Evolutionary conservation across 495 filamentous ascomycete genomes (phyloP).

Genomic region (Annulohypoxylon moriforme): DNA sequence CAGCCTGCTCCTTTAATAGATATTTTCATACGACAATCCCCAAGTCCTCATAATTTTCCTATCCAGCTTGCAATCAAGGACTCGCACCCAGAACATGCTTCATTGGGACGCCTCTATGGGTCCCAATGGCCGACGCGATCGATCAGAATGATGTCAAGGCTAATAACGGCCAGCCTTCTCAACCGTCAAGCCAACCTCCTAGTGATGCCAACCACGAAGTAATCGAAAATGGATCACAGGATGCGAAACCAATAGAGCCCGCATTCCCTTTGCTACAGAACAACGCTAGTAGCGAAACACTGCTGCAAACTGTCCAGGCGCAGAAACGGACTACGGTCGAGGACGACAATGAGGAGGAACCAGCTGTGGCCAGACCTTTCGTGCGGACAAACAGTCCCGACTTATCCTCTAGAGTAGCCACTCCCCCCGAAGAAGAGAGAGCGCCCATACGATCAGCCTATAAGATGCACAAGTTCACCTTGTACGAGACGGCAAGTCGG

Average conservation of each 20-base stretch:
- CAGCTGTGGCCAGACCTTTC: constrained; percentile 71
- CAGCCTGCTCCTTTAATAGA: not conserved
- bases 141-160: constrained; percentile 32
- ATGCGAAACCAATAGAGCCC: constrained; percentile 30
- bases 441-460: constrained; percentile 75
- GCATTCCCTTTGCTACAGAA: constrained; percentile 59
- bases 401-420: constrained; percentile 50
- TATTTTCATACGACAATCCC: not conserved
- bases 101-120: not conserved
- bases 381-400: constrained; percentile 69
- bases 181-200: constrained; percentile 14
- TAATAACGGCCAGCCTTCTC: constrained; percentile 35
- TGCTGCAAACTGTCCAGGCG: constrained; percentile 45
- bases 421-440: constrained; percentile 61
- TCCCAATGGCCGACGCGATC: constrained; percentile 36
- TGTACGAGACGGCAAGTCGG: constrained; percentile 92
- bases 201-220: constrained; percentile 16
- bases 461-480: constrained; percentile 93
- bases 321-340: constrained; percentile 53
- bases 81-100: constrained; percentile 27
- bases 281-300: constrained; percentile 51
- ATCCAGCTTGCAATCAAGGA: not conserved
- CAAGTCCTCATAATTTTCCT: not conserved
- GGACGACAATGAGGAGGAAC: constrained; percentile 74
- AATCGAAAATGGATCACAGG: constrained; percentile 10